Percentiles rank a stretch among this genome's conserved stretches.
Evolutionary conservation across 805 yeast genomes (phyloP).

Genomic region (Candida coleopterorum): DNA sequence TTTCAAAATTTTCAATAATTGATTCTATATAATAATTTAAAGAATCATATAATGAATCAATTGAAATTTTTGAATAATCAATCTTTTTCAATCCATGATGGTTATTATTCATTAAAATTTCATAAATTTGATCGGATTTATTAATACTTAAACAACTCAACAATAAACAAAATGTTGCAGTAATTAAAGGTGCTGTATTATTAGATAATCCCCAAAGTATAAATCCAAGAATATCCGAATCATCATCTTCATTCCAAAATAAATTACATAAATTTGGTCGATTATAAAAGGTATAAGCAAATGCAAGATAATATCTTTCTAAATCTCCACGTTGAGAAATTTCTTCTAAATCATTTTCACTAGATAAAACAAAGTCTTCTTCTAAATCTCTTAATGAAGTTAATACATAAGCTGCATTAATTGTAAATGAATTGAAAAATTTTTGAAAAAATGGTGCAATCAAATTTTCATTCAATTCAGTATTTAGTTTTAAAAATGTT

Average conservation of each 20-base stretch:
- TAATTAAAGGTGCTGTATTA: constrained; percentile 69
- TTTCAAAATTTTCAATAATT: constrained; percentile 33
- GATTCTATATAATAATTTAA: constrained; percentile 51
- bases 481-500: constrained; percentile 14
- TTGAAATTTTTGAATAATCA: constrained; percentile 46
- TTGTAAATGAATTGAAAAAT: constrained; percentile 53
- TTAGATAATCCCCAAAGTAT: constrained; percentile 83
- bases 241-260: constrained; percentile 53
- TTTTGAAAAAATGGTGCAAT: constrained; percentile 41
- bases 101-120: constrained; percentile 27
- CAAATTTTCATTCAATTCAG: constrained; percentile 22
- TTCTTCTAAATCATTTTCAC: constrained; percentile 45
- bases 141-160: constrained; percentile 70
- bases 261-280: constrained; percentile 52
- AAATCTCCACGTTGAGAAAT: constrained; percentile 74
- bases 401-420: constrained; percentile 60
- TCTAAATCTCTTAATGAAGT: constrained; percentile 68
- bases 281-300: constrained; percentile 62
- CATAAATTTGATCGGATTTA: constrained; percentile 49
- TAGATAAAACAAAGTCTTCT: constrained; percentile 63
- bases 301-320: constrained; percentile 78
- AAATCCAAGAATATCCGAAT: constrained; percentile 62
- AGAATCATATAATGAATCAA: constrained; percentile 51
- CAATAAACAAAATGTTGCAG: constrained; percentile 77
- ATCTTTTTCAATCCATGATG: constrained; percentile 23